Conservation (phyloP, 495 filamentous ascomycete genomes). For the Penicillium waksmanii region DNA sequence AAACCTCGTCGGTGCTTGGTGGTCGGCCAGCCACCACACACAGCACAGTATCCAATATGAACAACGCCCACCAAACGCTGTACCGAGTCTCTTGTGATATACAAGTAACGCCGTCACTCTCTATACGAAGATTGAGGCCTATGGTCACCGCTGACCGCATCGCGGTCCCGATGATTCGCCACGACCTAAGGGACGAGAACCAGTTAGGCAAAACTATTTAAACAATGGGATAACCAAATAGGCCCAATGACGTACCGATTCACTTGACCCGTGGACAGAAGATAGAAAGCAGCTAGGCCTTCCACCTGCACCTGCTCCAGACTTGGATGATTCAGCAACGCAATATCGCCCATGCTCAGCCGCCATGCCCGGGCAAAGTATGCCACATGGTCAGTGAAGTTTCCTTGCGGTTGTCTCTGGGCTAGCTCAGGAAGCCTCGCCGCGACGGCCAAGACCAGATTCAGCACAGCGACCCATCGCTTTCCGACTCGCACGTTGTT, state of each 20-base stretch:
- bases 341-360: slow-evolving; percentile 51
- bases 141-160: slow-evolving; percentile 61
- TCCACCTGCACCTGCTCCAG: slow-evolving; percentile 62
- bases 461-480: slow-evolving; percentile 64
- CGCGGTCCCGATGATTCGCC: slow-evolving; percentile 61
- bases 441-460: slow-evolving; percentile 67
- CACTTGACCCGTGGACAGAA: slow-evolving; percentile 59
- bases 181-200: slow-evolving; percentile 44
- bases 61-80: slow-evolving; percentile 57
- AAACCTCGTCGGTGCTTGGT: slow-evolving; percentile 52
- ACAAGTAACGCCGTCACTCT: slow-evolving; percentile 49
- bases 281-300: slow-evolving; percentile 63
- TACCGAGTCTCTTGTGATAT: slow-evolving; percentile 51
- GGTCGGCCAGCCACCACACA: slow-evolving; percentile 65
- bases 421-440: slow-evolving; percentile 51
- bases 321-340: slow-evolving; percentile 56
- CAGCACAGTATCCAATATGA: slow-evolving; percentile 58
- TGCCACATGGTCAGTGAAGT: slow-evolving; percentile 50
- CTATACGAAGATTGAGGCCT: slow-evolving; percentile 64
- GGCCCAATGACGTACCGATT: slow-evolving; percentile 52
- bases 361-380: slow-evolving; percentile 65
- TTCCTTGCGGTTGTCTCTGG: slow-evolving; percentile 36
- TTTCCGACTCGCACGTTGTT: slow-evolving; percentile 40
- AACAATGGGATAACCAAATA: neutral
- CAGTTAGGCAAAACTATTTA: neutral